Percentiles rank a stretch among this genome's conserved stretches.
phyloP scores from a whole-genome alignment of 371 early-diverging fungal species.

The Apophysomyces variabilis region DNA sequence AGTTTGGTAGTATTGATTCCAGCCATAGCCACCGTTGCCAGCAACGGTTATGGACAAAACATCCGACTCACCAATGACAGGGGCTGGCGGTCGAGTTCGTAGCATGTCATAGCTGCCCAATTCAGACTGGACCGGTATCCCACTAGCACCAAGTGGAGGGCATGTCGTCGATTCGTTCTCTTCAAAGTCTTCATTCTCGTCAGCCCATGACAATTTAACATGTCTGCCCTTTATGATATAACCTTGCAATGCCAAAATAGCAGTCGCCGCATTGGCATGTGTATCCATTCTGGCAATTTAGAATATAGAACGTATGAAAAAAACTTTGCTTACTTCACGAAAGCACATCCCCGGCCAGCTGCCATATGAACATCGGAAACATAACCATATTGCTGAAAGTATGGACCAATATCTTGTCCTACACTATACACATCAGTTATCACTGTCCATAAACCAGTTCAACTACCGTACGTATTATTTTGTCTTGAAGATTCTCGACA shows the following conservation, averaged over 20 bases:
- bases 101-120: neutral
- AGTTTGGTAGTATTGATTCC: neutral
- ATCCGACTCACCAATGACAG: neutral
- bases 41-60: neutral
- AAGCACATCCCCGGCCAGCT: constrained; percentile 84
- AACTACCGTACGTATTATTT: constrained; percentile 63
- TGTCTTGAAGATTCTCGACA: constrained; percentile 80
- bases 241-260: constrained; percentile 80
- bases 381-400: constrained; percentile 80
- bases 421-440: neutral
- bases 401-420: constrained; percentile 54
- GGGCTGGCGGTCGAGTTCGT: neutral
- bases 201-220: constrained; percentile 79
- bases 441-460: neutral
- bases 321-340: constrained; percentile 62
- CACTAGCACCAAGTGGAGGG: neutral
- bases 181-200: neutral
- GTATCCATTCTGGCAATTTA: constrained; percentile 62
- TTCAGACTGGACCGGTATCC: neutral
- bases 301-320: neutral
- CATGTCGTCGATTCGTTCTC: neutral
- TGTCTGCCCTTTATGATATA: constrained; percentile 73
- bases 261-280: constrained; percentile 82
- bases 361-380: constrained; percentile 82
- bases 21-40: neutral